These are phyloP conservation scores for Metschnikowia kunwiensis DNA, from an alignment of 805 yeast genomes.

Conservation along the genomic window DNA sequence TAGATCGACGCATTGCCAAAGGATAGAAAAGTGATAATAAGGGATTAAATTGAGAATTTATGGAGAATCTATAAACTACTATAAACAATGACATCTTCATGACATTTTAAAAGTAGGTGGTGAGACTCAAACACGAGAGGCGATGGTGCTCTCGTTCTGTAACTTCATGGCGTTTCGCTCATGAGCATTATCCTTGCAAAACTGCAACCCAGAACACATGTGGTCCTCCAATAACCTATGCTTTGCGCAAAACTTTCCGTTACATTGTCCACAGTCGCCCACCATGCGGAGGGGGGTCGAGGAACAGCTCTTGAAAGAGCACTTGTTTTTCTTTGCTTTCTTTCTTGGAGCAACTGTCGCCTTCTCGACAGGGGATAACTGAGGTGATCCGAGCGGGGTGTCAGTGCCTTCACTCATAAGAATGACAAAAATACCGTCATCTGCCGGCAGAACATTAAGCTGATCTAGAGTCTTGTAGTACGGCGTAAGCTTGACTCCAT, in stretches of 20 bases:
- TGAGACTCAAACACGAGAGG: slow-evolving; percentile 26
- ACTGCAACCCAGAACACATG: slow-evolving; percentile 70
- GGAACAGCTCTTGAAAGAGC: slow-evolving; percentile 57
- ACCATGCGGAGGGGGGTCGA: slow-evolving; percentile 64
- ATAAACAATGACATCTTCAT: no score
- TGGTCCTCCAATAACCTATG: slow-evolving; percentile 87
- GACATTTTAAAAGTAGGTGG: no score
- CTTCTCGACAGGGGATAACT: slow-evolving; percentile 17
- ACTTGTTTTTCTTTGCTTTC: slow-evolving; percentile 41
- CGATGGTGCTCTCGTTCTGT: slow-evolving; percentile 80
- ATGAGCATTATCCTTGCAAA: slow-evolving; percentile 78
- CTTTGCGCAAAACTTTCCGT: slow-evolving; percentile 80
- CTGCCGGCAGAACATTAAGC: slow-evolving; percentile 18
- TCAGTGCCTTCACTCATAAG: slow-evolving; percentile 28
- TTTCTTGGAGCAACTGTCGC: slow-evolving; percentile 21
- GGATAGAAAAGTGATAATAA: no score
- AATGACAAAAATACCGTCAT: slow-evolving; percentile 21
- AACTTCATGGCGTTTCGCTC: slow-evolving; percentile 81
- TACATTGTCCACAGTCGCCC: slow-evolving; percentile 83
- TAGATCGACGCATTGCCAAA: no score
- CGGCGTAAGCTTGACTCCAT: slow-evolving; percentile 39
- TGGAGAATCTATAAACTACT: no score
- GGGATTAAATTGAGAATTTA: no score
- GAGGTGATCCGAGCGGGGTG: slow-evolving; percentile 23
- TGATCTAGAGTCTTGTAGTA: slow-evolving; percentile 22